phyloP scores from a whole-genome alignment of 176 grass and related monocot genomes.

The Eremochloa ophiuroides region DNA sequence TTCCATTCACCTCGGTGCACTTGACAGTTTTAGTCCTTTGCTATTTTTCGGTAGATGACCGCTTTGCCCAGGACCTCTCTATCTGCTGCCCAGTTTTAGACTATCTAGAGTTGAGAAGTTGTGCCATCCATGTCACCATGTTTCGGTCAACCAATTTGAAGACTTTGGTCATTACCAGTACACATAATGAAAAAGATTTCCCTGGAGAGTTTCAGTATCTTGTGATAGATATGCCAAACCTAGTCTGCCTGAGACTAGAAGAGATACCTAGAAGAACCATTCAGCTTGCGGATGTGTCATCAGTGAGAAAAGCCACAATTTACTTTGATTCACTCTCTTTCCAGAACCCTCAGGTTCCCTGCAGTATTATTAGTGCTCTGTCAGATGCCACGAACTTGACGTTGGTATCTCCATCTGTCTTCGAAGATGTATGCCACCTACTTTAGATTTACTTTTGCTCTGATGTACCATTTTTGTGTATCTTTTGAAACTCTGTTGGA shows the following conservation, averaged over 20 bases:
- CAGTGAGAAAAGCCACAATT: background rate
- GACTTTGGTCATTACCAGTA: background rate
- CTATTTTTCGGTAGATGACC: slow-evolving; percentile 5
- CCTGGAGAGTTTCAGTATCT: slow-evolving; percentile 5
- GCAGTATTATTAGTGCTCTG: slow-evolving; percentile 25
- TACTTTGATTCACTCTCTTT: background rate
- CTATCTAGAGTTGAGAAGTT: background rate
- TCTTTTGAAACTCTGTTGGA: background rate
- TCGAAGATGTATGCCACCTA: background rate
- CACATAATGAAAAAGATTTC: background rate
- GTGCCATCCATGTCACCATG: slow-evolving; percentile 10
- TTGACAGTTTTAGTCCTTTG: slow-evolving; percentile 2
- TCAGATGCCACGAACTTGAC: background rate
- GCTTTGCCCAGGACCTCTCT: slow-evolving; percentile 6
- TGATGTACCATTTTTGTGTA: background rate
- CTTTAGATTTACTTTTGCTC: background rate
- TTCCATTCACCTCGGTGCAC: background rate
- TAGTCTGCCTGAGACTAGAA: background rate
- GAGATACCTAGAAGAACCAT: slow-evolving; percentile 3
- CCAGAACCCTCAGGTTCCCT: background rate
- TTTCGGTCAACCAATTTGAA: background rate
- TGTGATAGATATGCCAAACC: slow-evolving; percentile 26
- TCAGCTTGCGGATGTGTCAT: background rate
- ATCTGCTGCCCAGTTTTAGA: slow-evolving; percentile 10
- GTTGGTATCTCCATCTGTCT: slow-evolving; percentile 8